Evolutionary conservation across 2,329 filamentous ascomycete genomes (phyloP).

Genomic region (Colletotrichum magnum): DNA sequence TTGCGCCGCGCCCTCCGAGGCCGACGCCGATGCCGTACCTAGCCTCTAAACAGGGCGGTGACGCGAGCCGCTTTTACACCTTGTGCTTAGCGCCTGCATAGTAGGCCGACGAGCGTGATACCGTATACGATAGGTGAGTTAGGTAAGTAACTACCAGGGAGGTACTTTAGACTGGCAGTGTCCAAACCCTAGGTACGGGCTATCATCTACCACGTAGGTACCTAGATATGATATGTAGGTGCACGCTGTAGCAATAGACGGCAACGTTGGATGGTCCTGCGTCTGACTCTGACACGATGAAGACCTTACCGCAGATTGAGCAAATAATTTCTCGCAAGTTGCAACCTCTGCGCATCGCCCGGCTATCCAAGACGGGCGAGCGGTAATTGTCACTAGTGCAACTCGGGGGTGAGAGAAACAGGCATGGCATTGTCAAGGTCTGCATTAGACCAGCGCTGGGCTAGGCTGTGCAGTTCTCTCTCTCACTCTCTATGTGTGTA

Average conservation of each 20-base stretch:
- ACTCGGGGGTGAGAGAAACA: slow-evolving; percentile 13
- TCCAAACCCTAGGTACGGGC: too few relatives aligned
- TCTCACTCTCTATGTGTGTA: neutral
- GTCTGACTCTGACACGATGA: too few relatives aligned
- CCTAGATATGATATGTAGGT: too few relatives aligned
- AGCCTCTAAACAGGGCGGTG: slow-evolving; percentile 33
- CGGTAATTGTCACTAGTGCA: neutral
- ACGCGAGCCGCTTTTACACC: slow-evolving; percentile 23
- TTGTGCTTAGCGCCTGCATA: slow-evolving; percentile 10
- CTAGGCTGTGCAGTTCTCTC: slow-evolving; percentile 23
- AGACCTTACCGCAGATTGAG: slow-evolving; percentile 3
- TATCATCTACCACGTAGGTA: too few relatives aligned
- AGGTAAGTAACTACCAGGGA: too few relatives aligned
- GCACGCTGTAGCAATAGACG: too few relatives aligned
- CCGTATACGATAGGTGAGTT: neutral
- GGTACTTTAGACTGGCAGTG: too few relatives aligned
- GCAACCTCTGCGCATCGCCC: slow-evolving; percentile 1
- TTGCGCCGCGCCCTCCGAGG: neutral
- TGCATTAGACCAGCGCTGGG: slow-evolving; percentile 27
- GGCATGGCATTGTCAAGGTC: slow-evolving; percentile 26
- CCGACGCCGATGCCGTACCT: neutral
- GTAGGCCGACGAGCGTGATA: neutral
- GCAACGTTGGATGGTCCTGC: too few relatives aligned
- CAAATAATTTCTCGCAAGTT: neutral
- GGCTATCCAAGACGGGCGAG: neutral